These are phyloP conservation scores for Gaeumannomyces sp. DNA, from an alignment of 2,329 filamentous ascomycete species.

Conservation along the genomic window DNA sequence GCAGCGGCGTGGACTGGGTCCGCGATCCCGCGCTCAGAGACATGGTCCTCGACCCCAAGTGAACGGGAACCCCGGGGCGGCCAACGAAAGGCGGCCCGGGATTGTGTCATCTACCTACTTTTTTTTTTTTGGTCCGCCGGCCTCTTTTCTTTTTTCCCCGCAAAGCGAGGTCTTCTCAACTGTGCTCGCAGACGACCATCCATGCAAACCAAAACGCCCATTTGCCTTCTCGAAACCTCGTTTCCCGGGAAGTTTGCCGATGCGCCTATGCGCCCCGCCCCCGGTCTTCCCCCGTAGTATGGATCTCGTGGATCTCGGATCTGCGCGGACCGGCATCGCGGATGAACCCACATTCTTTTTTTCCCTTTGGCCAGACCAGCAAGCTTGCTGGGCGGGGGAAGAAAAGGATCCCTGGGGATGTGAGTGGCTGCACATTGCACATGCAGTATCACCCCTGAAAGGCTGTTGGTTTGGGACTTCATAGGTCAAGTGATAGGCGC, in stretches of 20 bases:
- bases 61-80: background rate
- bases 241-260: background rate
- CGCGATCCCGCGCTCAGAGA: slow-evolving; percentile 59
- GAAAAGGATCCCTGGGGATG: background rate
- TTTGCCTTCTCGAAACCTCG: background rate
- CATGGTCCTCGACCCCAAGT: slow-evolving; percentile 64
- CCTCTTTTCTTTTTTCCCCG: too few relatives aligned
- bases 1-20: slow-evolving; percentile 79
- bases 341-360: background rate
- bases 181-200: background rate
- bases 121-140: background rate
- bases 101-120: background rate
- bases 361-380: background rate
- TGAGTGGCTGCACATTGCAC: background rate
- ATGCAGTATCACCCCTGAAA: too few relatives aligned
- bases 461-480: too few relatives aligned
- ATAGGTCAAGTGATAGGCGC: too few relatives aligned
- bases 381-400: background rate
- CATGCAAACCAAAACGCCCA: background rate
- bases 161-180: too few relatives aligned
- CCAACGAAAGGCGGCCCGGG: background rate
- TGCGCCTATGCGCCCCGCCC: background rate
- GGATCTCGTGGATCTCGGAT: background rate
- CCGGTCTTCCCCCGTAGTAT: background rate
- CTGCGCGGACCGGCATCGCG: background rate